Base-by-base conservation (phyloP, 768 basidiomycete species). In the Agrocybe chaxingu region DNA sequence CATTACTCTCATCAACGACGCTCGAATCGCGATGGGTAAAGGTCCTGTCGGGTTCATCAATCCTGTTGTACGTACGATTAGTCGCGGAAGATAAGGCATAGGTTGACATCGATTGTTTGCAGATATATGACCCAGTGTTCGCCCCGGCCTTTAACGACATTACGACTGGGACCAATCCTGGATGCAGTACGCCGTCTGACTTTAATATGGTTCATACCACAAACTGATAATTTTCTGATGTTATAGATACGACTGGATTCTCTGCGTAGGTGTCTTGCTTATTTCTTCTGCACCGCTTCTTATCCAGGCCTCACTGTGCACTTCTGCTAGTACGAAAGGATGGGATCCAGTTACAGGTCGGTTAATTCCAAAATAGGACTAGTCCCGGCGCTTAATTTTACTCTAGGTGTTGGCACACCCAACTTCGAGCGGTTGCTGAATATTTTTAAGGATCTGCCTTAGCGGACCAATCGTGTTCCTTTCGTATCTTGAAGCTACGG, bases 1-100 rank as follows among this genome's bases (percentile, higher is more conserved):
- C 37, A 68, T 81, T 30, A 66, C 80, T 1, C 60, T 80, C 63
- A 63, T 81, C 44, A 81, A 81, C 48, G 81, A 81, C 52, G 78
- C 75, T 0, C 71, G 79, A 1, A 58, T 82, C 19, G 67, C 70
- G 2, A 4, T 4, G 3, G 66, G 68, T 5, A 80, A 80, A 56
- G 47, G 55, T 0, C 61, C 79, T 0, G 67, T 82, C 34, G 80
- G 78, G 4, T 79, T 78, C 52, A 70, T 79, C 16, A 79, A 79
- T 47, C 75, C 74, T 24, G 48, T 61, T 3, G 74, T 77, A 44
- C 46, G 56, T 53, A 41, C 31, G 4, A 12, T 10, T 7, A 12
- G 2, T 3, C 10, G 32, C 16, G 11, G 24, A 6, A 7, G 8
- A 0, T 42, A 8, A 16, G 5, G 18, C 16, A 9, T 30, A 31